Evolutionary conservation across 1,284 basidiomycete species (phyloP).

Genomic region (Heterobasidion occidentale): DNA sequence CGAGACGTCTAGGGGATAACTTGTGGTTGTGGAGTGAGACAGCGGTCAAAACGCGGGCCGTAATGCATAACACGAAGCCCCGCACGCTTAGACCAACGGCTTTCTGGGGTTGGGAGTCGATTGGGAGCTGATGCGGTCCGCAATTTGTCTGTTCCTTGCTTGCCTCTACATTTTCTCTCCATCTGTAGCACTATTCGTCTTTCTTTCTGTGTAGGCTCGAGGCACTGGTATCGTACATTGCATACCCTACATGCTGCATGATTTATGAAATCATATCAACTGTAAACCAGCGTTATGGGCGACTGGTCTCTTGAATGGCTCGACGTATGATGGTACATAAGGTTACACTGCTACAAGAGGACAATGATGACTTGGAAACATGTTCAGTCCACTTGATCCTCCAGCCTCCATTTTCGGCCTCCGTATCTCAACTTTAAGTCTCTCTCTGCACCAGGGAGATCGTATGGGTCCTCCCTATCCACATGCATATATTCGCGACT

Average conservation of each 20-base stretch:
- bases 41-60: conserved; percentile 25
- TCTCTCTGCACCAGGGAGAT: background rate
- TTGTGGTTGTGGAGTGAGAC: conserved; percentile 10
- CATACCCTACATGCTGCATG: background rate
- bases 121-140: conserved; percentile 72
- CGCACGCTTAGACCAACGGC: conserved; percentile 91
- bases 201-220: background rate
- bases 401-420: background rate
- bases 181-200: background rate
- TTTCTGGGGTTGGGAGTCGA: conserved; percentile 55
- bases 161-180: background rate
- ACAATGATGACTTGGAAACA: too few species aligned
- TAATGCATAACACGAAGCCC: conserved; percentile 83
- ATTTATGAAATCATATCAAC: background rate
- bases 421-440: conserved; percentile 1
- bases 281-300: too few species aligned
- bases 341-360: too few species aligned
- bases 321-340: too few species aligned
- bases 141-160: background rate
- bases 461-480: background rate
- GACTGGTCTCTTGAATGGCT: too few species aligned
- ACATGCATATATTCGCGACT: conserved; percentile 1
- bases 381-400: background rate
- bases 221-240: background rate
- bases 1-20: conserved; percentile 8